Base-by-base conservation (phyloP, 163 green algal species). In the Chloromonas sp. region DNA sequence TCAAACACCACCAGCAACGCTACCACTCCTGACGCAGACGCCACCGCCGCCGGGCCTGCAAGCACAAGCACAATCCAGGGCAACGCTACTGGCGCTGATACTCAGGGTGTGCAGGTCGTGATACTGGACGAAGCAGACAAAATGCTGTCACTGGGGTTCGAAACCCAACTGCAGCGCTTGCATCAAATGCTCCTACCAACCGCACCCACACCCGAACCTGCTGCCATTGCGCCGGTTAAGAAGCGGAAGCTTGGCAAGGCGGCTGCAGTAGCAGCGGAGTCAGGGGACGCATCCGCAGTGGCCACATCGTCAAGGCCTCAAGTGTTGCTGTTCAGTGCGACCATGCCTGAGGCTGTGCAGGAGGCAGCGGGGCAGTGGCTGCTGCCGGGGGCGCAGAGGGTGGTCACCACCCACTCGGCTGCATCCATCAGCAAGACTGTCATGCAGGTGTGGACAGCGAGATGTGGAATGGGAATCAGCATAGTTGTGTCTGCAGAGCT, bases 91-190 rank as follows among this genome's bases (percentile, higher is more conserved):
- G 71, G 71, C 71, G 14, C 14, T 11, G 78, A n/a, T 3, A 61
- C 89, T 5, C 70, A 61, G 3, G 60, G 66, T 0, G 90, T 96
- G 62, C 14, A 80, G 61, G 92, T 89, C 77, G 87, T 97, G n/a
- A 94, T 98, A 36, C 87, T 99, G 62, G 96, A 99, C 84, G 96
- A 99, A 86, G 95, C 95, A 0, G 96, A 99, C 89, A 96, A 96
- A 84, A 97, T 99, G 95, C 90, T 99, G 76, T 89, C 85, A 3
- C 85, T 96, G n/a, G 96, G 96, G 14, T 96, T 99, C 82, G 61
- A 91, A 84, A 89, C 93, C 11, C 95, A 98, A 88, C 84, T 98
- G 15, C 89, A 94, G 3, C 80, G 89, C 0, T 83, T 98, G 78
- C 87, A 84, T 14, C 81, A 15, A 0, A 62, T 92, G 79, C 70